Percentiles rank a stretch among this genome's conserved stretches.
Conservation (phyloP, 768 basidiomycete genomes). For the Harrya chromipes region DNA sequence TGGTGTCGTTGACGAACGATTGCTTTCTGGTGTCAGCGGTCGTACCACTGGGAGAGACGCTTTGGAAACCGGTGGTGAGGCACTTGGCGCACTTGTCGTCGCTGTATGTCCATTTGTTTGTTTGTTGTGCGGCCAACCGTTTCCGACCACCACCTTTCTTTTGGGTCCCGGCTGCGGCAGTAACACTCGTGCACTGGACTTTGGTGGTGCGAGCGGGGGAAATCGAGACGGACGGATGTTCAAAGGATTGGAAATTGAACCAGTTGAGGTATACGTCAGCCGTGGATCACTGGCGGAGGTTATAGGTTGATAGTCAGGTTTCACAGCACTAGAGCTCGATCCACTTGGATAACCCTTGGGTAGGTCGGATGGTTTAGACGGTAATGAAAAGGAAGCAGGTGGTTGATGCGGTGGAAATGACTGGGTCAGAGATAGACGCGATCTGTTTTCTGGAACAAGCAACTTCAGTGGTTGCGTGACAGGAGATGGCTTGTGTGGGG, state of each 20-base stretch:
- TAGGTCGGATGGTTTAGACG: slow-evolving; percentile 17
- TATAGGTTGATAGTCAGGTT: slow-evolving; percentile 26
- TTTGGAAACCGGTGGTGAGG: slow-evolving; percentile 19
- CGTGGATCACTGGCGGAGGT: slow-evolving; percentile 29
- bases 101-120: slow-evolving; percentile 26
- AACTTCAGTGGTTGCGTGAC: slow-evolving; percentile 7
- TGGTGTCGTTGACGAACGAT: slow-evolving; percentile 32
- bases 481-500: slow-evolving; percentile 14
- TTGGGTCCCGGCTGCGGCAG: slow-evolving; percentile 17
- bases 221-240: slow-evolving; percentile 48
- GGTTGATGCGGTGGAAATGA: slow-evolving; percentile 13
- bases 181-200: slow-evolving; percentile 4
- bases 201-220: slow-evolving; percentile 12
- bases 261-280: slow-evolving; percentile 39
- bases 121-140: slow-evolving; percentile 43
- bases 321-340: slow-evolving; percentile 15
- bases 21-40: slow-evolving; percentile 30
- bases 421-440: slow-evolving; percentile 3
- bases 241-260: slow-evolving; percentile 50
- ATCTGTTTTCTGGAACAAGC: slow-evolving; percentile 11
- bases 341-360: slow-evolving; percentile 10
- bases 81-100: slow-evolving; percentile 2
- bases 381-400: slow-evolving; percentile 10
- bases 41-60: slow-evolving; percentile 12
- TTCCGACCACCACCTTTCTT: slow-evolving; percentile 40